phyloP scores from a whole-genome alignment of 306 rosid species.

The Phaseolus lunatus region DNA sequence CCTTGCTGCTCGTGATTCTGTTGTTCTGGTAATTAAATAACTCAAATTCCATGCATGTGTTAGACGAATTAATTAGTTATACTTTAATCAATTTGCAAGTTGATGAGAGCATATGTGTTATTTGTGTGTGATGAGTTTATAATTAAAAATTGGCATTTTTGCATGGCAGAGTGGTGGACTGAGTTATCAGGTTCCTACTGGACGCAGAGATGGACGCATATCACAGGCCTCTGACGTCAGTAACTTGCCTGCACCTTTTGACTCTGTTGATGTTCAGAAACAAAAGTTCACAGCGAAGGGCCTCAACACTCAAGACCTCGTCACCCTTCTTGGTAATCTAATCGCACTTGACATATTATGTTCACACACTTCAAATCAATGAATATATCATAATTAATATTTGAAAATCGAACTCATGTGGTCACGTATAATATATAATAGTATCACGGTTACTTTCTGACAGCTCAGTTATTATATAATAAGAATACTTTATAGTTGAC shows the following conservation, averaged over 20 bases:
- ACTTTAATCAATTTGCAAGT: background rate
- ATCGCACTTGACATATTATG: background rate
- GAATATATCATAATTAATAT: background rate
- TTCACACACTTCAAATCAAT: background rate
- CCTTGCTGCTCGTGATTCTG: slow-evolving; percentile 64
- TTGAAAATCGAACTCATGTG: background rate
- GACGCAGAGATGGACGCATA: slow-evolving; percentile 64
- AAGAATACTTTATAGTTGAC: background rate
- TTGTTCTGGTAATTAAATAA: slow-evolving; percentile 51
- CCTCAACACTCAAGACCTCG: slow-evolving; percentile 66
- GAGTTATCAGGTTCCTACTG: slow-evolving; percentile 64
- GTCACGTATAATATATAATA: background rate
- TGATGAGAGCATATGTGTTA: background rate
- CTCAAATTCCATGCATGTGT: background rate
- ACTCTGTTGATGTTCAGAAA: slow-evolving; percentile 54
- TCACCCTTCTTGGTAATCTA: slow-evolving; percentile 65
- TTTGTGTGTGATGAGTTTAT: background rate
- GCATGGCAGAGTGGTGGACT: slow-evolving; percentile 58
- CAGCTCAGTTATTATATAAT: background rate
- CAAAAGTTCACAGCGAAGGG: slow-evolving; percentile 55
- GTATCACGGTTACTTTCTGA: background rate
- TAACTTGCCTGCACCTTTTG: slow-evolving; percentile 50
- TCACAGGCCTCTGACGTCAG: slow-evolving; percentile 56
- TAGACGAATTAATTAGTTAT: too few relatives aligned
- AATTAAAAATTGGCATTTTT: background rate